phyloP scores from a whole-genome alignment of 2,329 filamentous ascomycete species.

The Colletotrichum sp. region DNA sequence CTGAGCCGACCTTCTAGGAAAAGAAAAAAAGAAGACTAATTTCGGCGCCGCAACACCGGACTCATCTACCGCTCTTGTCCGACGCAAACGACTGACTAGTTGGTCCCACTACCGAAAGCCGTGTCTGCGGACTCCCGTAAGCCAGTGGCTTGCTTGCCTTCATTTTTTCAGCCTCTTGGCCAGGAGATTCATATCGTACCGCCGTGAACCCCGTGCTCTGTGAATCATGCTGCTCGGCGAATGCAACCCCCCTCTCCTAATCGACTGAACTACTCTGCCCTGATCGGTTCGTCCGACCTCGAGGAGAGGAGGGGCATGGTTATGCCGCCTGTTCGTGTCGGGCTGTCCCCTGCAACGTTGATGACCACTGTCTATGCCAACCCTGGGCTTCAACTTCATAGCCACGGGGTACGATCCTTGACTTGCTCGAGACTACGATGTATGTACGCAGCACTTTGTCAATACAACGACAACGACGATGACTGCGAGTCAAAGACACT shows the following conservation, averaged over 20 bases:
- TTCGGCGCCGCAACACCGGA: background rate
- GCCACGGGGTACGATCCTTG: background rate
- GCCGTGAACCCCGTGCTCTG: background rate
- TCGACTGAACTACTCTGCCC: background rate
- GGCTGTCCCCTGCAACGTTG: background rate
- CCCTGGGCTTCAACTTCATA: background rate
- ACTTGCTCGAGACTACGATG: background rate
- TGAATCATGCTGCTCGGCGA: background rate
- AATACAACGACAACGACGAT: background rate
- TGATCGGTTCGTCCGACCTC: slow-evolving; percentile 11
- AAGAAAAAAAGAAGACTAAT: background rate
- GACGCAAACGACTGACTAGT: background rate
- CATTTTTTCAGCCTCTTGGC: background rate
- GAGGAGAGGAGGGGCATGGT: background rate
- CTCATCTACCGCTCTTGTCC: background rate
- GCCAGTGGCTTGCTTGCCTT: background rate
- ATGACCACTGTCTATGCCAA: background rate
- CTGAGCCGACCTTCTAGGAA: background rate
- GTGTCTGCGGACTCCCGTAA: slow-evolving; percentile 11
- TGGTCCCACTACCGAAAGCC: background rate
- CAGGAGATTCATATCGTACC: background rate
- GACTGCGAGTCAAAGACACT: background rate
- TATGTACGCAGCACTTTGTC: background rate
- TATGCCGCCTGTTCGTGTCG: background rate
- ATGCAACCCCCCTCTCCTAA: background rate